A percentile compares a stretch with the other conserved stretches of the same genome.
These are phyloP conservation scores for Kurtzmaniella quercitrusa DNA, from an alignment of 1,139 yeast species.

Conservation along the genomic window DNA sequence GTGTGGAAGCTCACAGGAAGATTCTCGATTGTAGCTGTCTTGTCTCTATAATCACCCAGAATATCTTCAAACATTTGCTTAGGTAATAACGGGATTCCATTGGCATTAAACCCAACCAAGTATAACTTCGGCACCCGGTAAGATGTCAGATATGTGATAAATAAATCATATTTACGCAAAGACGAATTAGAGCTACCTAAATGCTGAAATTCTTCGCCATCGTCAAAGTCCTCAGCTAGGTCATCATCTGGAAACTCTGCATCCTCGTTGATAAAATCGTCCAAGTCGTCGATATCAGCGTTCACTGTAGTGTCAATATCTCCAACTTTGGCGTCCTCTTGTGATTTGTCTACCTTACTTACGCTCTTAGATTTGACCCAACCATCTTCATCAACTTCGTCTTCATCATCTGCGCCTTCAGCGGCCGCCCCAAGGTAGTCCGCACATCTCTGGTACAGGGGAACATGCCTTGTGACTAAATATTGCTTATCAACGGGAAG, in stretches of 20 bases:
- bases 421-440: conserved; percentile 42
- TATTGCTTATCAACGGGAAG: conserved; percentile 85
- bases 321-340: conserved; percentile 20
- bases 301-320: conserved; percentile 14
- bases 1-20: conserved; percentile 80
- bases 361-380: conserved; percentile 43
- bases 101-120: conserved; percentile 77
- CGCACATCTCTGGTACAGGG: conserved; percentile 73
- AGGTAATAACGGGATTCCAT: conserved; percentile 85
- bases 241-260: conserved; percentile 26
- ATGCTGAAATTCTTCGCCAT: conserved; percentile 32
- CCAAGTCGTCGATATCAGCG: conserved; percentile 11
- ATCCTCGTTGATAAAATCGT: conserved; percentile 6
- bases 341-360: conserved; percentile 15
- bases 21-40: conserved; percentile 93
- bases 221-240: conserved; percentile 25
- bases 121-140: conserved; percentile 95
- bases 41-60: conserved; percentile 84
- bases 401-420: conserved; percentile 28
- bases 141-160: conserved; percentile 89
- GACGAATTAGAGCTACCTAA: conserved; percentile 22
- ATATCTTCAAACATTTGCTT: conserved; percentile 93
- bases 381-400: conserved; percentile 39
- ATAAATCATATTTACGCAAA: conserved; percentile 77
- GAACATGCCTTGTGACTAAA: conserved; percentile 83